Evolutionary conservation across 345 rosid genomes (phyloP), one percentile per base, ranked within the genome.

Genomic region (Gossypioides kirkii): DNA sequence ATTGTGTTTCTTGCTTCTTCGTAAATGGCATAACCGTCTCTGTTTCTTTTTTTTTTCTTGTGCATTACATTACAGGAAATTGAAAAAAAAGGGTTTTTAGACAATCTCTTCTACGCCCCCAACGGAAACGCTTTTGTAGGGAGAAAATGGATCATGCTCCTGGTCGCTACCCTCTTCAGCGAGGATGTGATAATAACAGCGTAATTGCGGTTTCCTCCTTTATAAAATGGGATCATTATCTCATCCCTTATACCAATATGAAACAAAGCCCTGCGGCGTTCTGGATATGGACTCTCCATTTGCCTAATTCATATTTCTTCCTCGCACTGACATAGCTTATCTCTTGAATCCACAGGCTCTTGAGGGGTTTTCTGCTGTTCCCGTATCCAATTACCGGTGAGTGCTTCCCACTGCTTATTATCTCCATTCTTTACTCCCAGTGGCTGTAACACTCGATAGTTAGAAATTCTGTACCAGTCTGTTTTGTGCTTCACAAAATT

Each of bases 191-290:
- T 84, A 90, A 89, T 86, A 92, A 89, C 99, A 95, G 97, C 93
- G 99, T 95, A 95, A 93, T 95, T 91, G 98, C 84, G 99, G 99
- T 91, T 93, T 95, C 84, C 94, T 90, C 87, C 93, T 89, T 92
- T 85, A 85, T 82, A 84, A 69, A 28, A 83, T 88, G 88, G 96
- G 97, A 84, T 89, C 85, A 80, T 89, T 87, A 77, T 86, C 89
- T 82, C 88, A 81, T 80, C 84, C 84, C 80, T 82, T 81, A 83
- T 67, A 77, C 84, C 81, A 83, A 80, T 80, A 73, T 77, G 86
- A 86, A 86, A 79, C 86, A 91, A 86, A 87, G 87, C 87, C 84
- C 79, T 90, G 80, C 91, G 81, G 25, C 89, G 85, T 73, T 90
- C 93, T 85, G 90, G 91, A 87, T 86, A 82, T 92, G 97, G 97